Evolutionary conservation across 1,139 yeast genomes (phyloP), one percentile per base, ranked within the genome.

Genomic region (Magnusiomyces fungicola): DNA sequence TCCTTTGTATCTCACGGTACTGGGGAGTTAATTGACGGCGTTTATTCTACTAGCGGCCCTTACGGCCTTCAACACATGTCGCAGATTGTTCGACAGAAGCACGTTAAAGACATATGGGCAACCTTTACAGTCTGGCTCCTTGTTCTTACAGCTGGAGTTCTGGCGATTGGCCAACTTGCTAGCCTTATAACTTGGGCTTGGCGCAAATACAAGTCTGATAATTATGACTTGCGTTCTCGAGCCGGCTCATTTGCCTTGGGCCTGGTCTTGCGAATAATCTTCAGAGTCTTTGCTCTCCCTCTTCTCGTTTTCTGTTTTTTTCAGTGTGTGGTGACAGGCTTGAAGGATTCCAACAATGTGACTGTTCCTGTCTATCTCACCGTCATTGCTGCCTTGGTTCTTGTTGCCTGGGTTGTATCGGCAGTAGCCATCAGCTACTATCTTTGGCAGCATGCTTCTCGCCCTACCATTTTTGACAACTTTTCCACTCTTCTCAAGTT

Each of bases 71-170:
- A 63, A 24, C 52, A 54, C 21, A 55, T 62, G 59, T 59, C 61
- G 1, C 57, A 63, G 36, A 51, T 56, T 12, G 50, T 59, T 18
- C 61, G 63, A 41, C 56, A 62, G 25, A 58, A 58, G 16, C 43
- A 48, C 30, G 61, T 56, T 30, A 50, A 49, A 16, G 69, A 66
- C 47, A 55, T 65, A 12, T 68, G 71, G 71, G 59, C 69, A 4
- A 54, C 65, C 3, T 66, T 65, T 50, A 59, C 65, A 18, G 58
- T 67, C 21, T 67, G 67, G 66, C 52, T 66, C 21, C 48, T 66
- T 22, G 57, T 62, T 4, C 48, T 60, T 23, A 48, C 51, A 7
- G 63, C 55, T 3, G 56, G 45, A 7, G 37, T 53, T 14, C 30
- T 50, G 18, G 21, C 52, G 14, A 37, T 53, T 4, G 43, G 52